Evolutionary conservation across 495 filamentous ascomycete species (phyloP).

Genomic region (Aspergillus bridgeri): DNA sequence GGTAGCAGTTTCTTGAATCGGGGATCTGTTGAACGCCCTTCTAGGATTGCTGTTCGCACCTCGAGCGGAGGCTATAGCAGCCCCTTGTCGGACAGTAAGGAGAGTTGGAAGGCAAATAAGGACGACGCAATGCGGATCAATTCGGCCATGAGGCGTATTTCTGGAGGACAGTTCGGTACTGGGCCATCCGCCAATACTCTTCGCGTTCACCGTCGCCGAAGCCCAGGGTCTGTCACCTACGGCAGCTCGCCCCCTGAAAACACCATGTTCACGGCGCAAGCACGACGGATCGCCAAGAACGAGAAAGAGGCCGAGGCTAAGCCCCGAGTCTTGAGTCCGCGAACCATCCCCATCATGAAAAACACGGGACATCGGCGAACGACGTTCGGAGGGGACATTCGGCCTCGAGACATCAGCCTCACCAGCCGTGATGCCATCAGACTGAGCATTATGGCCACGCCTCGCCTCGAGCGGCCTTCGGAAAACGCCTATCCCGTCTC

Average conservation of each 20-base stretch:
- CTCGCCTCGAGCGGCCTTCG: constrained; percentile 19
- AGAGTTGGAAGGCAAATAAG: constrained; percentile 48
- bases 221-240: constrained; percentile 53
- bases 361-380: constrained; percentile 46
- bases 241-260: constrained; percentile 56
- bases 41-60: constrained; percentile 46
- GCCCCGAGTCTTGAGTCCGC: constrained; percentile 60
- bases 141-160: constrained; percentile 59
- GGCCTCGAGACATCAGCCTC: constrained; percentile 42
- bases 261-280: constrained; percentile 66
- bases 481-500: constrained; percentile 7
- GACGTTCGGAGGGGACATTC: constrained; percentile 49
- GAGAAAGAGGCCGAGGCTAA: constrained; percentile 56
- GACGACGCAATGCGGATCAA: constrained; percentile 59
- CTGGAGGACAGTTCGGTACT: constrained; percentile 30
- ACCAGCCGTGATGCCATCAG: constrained; percentile 43
- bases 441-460: constrained; percentile 37
- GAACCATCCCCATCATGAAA: constrained; percentile 64
- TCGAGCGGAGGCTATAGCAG: constrained; percentile 46
- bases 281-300: constrained; percentile 66
- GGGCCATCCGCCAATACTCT: constrained; percentile 33
- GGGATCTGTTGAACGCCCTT: constrained; percentile 46
- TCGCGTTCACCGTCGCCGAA: constrained; percentile 57
- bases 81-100: constrained; percentile 38
- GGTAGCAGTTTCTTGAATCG: constrained; percentile 57